Base-by-base conservation (phyloP, 371 early-diverging fungal genomes). In the Rhizopus sp. region DNA sequence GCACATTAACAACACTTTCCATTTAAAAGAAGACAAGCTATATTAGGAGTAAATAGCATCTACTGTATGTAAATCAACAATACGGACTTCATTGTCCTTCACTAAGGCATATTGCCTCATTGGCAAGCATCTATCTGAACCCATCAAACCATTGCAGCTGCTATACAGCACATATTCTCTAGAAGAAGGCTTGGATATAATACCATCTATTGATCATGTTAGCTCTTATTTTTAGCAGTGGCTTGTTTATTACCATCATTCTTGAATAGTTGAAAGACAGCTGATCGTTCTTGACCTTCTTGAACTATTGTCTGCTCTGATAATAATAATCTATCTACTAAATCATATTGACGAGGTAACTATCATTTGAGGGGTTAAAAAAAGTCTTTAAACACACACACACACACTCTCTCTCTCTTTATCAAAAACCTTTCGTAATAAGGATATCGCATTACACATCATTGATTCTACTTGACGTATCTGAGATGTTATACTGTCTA, bases 291-390 rank as follows among this genome's bases (percentile, higher is more conserved):
- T 9, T 63, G 61, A 1, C 85, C 84, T 55, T 85, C 85, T 30
- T 76, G 63, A 0, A 88, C 80, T 1, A 63, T 66, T 0, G 81
- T 65, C 30, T 82, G 79, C 7, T 74, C 59, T 4, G 60, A 33
- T 6, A 58, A 42, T 17, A 91, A 41, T 30, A 92, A 59, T 31
- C 83, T 65, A 37, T 88, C 84, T 0, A 91, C 88, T 23, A 91
- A 69, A 23, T 66, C 60, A 51, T 83, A 75, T 59, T 91, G 93
- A n/a, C 68, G 73, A 4, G 93, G 91, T 38, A 92, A 73, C 87
- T 89, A 72, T 10, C 31, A 45, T 12, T 38, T 7, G n/a, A 5
- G 12, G 48, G 6, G 42, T 30, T 33, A 40, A 1, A 23, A 15
- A 8, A 31, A 37, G n/a, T 45, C 31, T 23, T n/a, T 4, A 32